phyloP scores from a whole-genome alignment of 805 yeast genomes.

The Candida manassasensis region DNA sequence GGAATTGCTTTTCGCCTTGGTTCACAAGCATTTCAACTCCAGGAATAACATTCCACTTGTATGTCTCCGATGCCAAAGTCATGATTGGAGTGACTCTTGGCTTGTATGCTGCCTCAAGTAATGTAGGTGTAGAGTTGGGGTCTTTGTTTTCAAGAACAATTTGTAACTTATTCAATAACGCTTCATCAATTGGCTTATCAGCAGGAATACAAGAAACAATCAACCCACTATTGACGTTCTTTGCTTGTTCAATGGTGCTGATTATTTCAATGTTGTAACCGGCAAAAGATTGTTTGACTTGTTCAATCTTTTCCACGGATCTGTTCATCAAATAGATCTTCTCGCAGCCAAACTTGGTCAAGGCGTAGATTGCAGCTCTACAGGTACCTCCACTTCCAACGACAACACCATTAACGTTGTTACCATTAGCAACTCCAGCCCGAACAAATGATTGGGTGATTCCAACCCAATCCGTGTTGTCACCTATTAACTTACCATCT shows the following conservation, averaged over 20 bases:
- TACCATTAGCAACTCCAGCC: conserved; percentile 52
- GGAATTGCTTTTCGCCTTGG: conserved; percentile 89
- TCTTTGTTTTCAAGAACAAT: conserved; percentile 36
- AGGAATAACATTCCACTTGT: conserved; percentile 75
- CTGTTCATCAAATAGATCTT: conserved; percentile 79
- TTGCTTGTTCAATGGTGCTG: conserved; percentile 44
- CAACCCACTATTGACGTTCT: conserved; percentile 43
- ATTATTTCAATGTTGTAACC: conserved; percentile 56
- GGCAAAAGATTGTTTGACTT: conserved; percentile 52
- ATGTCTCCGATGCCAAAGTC: conserved; percentile 61
- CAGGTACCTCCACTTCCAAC: conserved; percentile 98
- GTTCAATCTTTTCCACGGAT: conserved; percentile 60
- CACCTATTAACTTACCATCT: conserved; percentile 53
- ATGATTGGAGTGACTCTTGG: conserved; percentile 84
- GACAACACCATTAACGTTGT: conserved; percentile 58
- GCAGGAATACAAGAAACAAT: conserved; percentile 84
- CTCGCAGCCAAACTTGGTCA: conserved; percentile 70
- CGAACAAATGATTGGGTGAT: conserved; percentile 62
- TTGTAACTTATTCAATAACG: conserved; percentile 46
- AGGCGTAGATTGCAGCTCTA: conserved; percentile 88
- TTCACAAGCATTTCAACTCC: conserved; percentile 90
- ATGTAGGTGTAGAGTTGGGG: conserved; percentile 44
- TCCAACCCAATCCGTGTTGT: conserved; percentile 96
- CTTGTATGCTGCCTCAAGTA: conserved; percentile 93
- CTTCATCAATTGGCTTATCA: conserved; percentile 59